Evolutionary conservation across 257 asterid species (phyloP), one percentile per base, ranked within the genome.

Genomic region (Ilex asprella): DNA sequence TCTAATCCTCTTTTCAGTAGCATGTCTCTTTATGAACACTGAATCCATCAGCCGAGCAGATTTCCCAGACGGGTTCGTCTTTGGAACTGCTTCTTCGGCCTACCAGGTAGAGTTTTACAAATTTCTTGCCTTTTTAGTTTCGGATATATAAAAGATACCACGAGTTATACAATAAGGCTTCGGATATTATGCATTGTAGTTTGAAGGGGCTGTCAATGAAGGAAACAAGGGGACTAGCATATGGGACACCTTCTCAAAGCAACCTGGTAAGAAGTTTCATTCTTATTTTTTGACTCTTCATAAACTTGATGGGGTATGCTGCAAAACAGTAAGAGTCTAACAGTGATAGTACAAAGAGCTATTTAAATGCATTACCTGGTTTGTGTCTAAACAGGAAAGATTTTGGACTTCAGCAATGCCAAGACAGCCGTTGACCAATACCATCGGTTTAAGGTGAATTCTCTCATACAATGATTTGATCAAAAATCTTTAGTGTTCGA

Each of bases 71-170:
- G 85, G 86, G 15, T 89, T 89, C 76, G 69, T 73, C 62, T 86
- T 89, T 66, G 97, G 97, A 66, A 89, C 95, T 21, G 95, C 95
- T 75, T 89, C 97, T 74, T 89, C 95, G 2, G 96, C 96, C 71
- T 89, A 79, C 70, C 97, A 89, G 94, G 97, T 89, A 49, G 8
- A 39, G 30, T 10, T 31, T 10, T 29, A 7, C 8, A 16, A 5
- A 43, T 46, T 61, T 15, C 13, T 21, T 21, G 27, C 27, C 27
- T 21, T 21, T 21, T 0, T 7, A 54, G 41, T 35, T 35, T 8
- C 6, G 55, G 3, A 4, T n/a, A 31, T 21, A 21, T 21, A 21
- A 21, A 21, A 21, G 41, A 8, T 21, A 21, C 27, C 27, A 21
- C 27, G 27, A 21, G 27, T 21, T 21, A 21, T 21, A 21, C 27